Conservation (phyloP, 1,284 basidiomycete genomes). For the Ganoderma lucidum region DNA sequence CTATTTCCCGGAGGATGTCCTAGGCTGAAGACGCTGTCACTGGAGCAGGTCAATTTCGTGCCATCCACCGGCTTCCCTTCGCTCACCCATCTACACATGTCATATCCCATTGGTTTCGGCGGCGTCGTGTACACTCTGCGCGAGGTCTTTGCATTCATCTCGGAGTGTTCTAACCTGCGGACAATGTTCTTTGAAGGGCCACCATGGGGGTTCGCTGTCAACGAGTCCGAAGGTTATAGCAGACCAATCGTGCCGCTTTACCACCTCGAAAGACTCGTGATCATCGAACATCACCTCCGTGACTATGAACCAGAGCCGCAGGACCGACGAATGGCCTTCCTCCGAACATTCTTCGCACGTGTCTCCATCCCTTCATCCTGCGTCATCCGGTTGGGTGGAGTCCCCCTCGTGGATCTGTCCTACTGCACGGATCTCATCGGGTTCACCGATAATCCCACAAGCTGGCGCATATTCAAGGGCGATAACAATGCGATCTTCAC, state of each 20-base stretch:
- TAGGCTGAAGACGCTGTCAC: neutral
- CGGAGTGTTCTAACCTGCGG: constrained; percentile 1
- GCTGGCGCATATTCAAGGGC: constrained; percentile 1
- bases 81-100: neutral
- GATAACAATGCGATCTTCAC: neutral
- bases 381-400: neutral
- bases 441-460: neutral
- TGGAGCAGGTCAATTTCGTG: neutral
- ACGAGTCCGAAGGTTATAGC: no score
- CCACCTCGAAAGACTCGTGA: neutral
- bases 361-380: neutral
- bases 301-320: neutral
- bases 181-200: neutral
- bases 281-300: neutral
- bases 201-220: neutral
- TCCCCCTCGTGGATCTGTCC: neutral
- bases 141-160: neutral
- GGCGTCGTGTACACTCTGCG: neutral
- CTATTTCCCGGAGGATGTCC: constrained; percentile 4
- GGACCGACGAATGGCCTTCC: neutral
- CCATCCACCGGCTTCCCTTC: neutral
- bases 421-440: neutral
- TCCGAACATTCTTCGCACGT: neutral
- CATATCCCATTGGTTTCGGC: neutral
- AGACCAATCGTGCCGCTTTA: neutral